Base-by-base conservation (phyloP, 805 yeast species). In the Dipodascus albidus region DNA sequence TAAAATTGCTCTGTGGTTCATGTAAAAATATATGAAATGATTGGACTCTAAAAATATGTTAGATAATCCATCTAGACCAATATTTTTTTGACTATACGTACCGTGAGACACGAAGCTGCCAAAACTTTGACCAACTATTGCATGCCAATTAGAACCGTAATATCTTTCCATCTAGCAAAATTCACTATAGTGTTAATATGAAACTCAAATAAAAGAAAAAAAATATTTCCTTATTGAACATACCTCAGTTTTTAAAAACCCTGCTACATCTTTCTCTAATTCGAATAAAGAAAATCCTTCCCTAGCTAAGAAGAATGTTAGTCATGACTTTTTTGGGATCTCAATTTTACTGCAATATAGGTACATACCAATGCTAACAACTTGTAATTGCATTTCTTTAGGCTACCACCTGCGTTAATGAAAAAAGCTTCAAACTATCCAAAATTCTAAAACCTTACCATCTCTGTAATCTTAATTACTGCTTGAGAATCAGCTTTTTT, bases 101-200 rank as follows among this genome's bases (percentile, higher is more conserved):
- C 77, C 78, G 57, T 79, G 83, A 44, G 82, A 76, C 15, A 79
- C 82, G 60, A 73, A 77, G 49, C 79, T 72, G 11, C 83, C 83
- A 60, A 79, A 79, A 49, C 78, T 74, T 56, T 70, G 67, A 21
- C 83, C 83, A 23, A 77, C 83, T 42, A 79, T 70, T 15, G 78
- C 79, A 60, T 79, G 82, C 83, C 83, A 79, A 6, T 80, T 70
- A 19, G 77, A 73, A 0, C 81, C 80, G 57, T 71, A 77, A 44
- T 71, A 62, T 33, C 72, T 69, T 59, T 79, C 83, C 63, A 78
- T 67, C 53, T 74, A 47, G n/a, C 3, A 38, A 38, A 11, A 19
- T 27, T 27, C 9, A 6, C 33, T 6, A n/a, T n/a, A n/a, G n/a
- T 31, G 44, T 38, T 38, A 38, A 6, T 3, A n/a, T 38, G 44